A percentile compares a stretch with the other conserved stretches of the same genome.
phyloP scores from a whole-genome alignment of 2,329 filamentous ascomycete species.

The Diaporthe batatas region DNA sequence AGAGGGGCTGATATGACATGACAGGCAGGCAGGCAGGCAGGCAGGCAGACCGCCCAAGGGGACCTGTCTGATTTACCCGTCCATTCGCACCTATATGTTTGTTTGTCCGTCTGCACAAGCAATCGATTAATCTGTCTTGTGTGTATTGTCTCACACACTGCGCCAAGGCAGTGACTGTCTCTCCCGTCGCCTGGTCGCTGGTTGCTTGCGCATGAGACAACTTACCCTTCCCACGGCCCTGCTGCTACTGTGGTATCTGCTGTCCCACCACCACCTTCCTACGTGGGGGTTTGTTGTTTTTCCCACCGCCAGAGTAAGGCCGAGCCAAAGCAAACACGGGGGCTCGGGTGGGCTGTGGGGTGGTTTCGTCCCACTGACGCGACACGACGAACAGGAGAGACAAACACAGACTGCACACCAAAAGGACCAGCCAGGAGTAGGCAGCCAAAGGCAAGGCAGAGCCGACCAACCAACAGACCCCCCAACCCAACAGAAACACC shows the following conservation, averaged over 20 bases:
- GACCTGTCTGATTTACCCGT: slow-evolving; percentile 1
- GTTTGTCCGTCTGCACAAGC: neutral
- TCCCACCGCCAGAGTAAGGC: slow-evolving; percentile 10
- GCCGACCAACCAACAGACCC: slow-evolving; percentile 2
- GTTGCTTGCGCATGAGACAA: slow-evolving; percentile 17
- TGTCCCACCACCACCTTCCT: slow-evolving; percentile 24
- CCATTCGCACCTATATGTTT: neutral
- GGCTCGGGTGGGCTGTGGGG: slow-evolving; percentile 4
- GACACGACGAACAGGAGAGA: neutral
- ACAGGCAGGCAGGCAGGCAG: neutral
- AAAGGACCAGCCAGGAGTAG: neutral
- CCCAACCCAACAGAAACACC: slow-evolving; percentile 1
- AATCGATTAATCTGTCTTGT: slow-evolving; percentile 8
- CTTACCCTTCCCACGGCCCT: slow-evolving; percentile 33
- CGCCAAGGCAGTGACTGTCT: slow-evolving; percentile 22
- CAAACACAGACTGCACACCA: neutral
- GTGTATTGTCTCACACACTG: slow-evolving; percentile 8
- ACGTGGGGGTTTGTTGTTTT: slow-evolving; percentile 3
- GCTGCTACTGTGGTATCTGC: slow-evolving; percentile 8
- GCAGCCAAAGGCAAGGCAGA: neutral
- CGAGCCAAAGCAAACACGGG: slow-evolving; percentile 23
- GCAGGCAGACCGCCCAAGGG: neutral
- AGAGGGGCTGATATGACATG: neutral
- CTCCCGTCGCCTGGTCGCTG: slow-evolving; percentile 7
- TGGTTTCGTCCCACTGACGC: slow-evolving; percentile 2